Evolutionary conservation across 441 rosid species (phyloP).

Genomic region (Populus hybrid): DNA sequence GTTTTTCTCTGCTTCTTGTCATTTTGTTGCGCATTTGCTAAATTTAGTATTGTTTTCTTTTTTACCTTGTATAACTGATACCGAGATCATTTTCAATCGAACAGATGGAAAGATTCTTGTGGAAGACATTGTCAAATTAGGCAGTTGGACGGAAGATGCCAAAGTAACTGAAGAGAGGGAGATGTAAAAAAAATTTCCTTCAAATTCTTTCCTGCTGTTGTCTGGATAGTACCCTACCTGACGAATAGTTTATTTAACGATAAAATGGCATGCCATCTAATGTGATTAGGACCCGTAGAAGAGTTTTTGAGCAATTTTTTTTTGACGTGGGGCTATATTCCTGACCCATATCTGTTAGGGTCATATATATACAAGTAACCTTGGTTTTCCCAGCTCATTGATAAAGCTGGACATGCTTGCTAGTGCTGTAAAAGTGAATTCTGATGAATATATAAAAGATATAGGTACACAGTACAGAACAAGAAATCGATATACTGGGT

Average conservation of each 20-base stretch:
- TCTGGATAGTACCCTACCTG: not conserved
- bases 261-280: not conserved
- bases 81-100: constrained; percentile 11
- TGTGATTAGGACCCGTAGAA: not conserved
- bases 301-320: constrained; percentile 2
- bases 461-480: not conserved
- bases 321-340: not conserved
- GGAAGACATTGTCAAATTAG: constrained; percentile 83
- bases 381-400: not conserved
- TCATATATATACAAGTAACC: not conserved
- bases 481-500: not conserved
- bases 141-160: constrained; percentile 57
- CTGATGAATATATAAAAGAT: not conserved
- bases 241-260: constrained; percentile 1
- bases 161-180: constrained; percentile 37
- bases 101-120: constrained; percentile 91
- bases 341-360: not conserved
- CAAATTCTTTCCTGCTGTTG: not conserved
- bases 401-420: not conserved
- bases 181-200: not conserved
- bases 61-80: constrained; percentile 4
- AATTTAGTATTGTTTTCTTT: not conserved
- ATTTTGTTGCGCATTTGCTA: not conserved
- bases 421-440: constrained; percentile 1
- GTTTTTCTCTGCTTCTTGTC: not conserved